Evolutionary conservation across 768 basidiomycete species (phyloP).

Genomic region (Rhodosporidiobolus odoratus): DNA sequence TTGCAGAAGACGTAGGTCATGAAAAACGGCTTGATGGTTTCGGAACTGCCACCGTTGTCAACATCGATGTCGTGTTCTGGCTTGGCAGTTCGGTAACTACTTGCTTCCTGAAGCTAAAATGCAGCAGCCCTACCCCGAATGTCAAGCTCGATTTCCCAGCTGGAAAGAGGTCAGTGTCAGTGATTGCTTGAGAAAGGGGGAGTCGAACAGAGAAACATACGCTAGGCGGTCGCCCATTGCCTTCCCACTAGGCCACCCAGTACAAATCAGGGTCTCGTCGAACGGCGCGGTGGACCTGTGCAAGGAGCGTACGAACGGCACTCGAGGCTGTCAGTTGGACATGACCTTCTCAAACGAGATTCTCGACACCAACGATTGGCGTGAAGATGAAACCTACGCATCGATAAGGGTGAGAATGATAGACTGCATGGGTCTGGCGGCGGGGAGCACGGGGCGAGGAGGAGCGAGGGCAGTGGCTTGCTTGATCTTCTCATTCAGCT

Average conservation of each 20-base stretch:
- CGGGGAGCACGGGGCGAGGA: neutral
- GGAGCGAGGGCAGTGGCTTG: neutral
- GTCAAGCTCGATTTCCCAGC: slow-evolving; percentile 16
- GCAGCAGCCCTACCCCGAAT: neutral
- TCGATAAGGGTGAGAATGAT: neutral
- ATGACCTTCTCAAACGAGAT: neutral
- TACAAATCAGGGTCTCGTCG: neutral
- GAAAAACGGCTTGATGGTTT: neutral
- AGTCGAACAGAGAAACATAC: neutral
- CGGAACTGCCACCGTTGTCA: neutral
- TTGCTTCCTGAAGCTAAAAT: neutral
- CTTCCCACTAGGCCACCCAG: neutral
- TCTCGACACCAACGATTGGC: neutral
- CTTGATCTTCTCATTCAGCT: neutral
- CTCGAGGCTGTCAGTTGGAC: slow-evolving; percentile 34
- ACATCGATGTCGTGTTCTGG: neutral
- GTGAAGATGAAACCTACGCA: too few species aligned
- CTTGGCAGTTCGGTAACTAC: neutral
- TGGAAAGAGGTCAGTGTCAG: neutral
- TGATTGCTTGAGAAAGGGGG: neutral
- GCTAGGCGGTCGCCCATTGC: neutral
- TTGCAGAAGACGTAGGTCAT: neutral
- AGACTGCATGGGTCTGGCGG: neutral
- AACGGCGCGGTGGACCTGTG: slow-evolving; percentile 14
- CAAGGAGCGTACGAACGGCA: neutral